Evolutionary conservation across 2,329 filamentous ascomycete species (phyloP).

Genomic region (Diaporthe citriasiana): DNA sequence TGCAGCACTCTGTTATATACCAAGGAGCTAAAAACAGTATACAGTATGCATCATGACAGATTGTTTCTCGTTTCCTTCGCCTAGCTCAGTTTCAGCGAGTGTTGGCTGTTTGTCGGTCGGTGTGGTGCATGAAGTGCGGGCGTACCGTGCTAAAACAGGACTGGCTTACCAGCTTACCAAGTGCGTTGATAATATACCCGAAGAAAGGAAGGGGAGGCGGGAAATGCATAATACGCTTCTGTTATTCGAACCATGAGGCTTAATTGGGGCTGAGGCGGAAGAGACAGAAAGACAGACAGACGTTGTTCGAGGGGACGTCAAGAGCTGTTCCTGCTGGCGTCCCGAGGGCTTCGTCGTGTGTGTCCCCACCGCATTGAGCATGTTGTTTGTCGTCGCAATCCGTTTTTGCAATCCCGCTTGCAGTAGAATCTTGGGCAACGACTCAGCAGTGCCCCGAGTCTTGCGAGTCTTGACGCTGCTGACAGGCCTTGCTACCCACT

Average conservation of each 20-base stretch:
- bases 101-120: slow-evolving; percentile 8
- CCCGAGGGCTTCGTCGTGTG: neutral
- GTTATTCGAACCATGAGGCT: slow-evolving; percentile 28
- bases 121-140: slow-evolving; percentile 13
- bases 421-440: slow-evolving; percentile 28
- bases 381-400: slow-evolving; percentile 7
- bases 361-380: slow-evolving; percentile 14
- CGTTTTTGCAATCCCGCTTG: slow-evolving; percentile 30
- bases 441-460: slow-evolving; percentile 16
- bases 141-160: slow-evolving; percentile 16
- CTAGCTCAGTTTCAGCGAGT: slow-evolving; percentile 16
- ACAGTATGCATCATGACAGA: neutral
- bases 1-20: slow-evolving; percentile 5
- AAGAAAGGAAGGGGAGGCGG: slow-evolving; percentile 20
- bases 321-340: neutral
- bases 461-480: slow-evolving; percentile 21
- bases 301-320: neutral
- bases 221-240: slow-evolving; percentile 28
- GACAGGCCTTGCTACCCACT: slow-evolving; percentile 26
- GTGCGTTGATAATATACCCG: slow-evolving; percentile 21
- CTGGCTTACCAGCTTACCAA: slow-evolving; percentile 17
- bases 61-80: slow-evolving; percentile 20
- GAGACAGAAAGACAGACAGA: too few species aligned
- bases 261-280: slow-evolving; percentile 5
- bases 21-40: neutral